Evolutionary conservation across 352 stramenopile genomes (phyloP).

Genomic region (Phytophthora litchii): DNA sequence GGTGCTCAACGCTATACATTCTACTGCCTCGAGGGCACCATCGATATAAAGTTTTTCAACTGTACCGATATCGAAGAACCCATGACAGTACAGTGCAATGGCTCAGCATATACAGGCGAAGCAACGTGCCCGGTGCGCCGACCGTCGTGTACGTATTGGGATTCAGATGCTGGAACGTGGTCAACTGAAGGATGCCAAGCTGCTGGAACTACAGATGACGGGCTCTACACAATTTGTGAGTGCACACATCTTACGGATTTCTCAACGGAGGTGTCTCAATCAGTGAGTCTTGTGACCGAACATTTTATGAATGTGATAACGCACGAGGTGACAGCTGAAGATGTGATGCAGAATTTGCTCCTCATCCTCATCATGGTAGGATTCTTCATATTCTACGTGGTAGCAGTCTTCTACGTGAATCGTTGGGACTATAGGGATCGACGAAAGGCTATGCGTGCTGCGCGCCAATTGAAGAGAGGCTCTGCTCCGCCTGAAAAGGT

Average conservation of each 20-base stretch:
- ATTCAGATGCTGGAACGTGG: constrained; percentile 46
- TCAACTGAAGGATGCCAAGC: constrained; percentile 62
- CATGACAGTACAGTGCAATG: constrained; percentile 56
- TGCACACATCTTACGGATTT: constrained; percentile 83
- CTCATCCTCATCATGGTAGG: constrained; percentile 54
- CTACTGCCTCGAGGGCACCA: constrained; percentile 49
- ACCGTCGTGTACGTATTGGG: constrained; percentile 70
- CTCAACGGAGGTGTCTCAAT: constrained; percentile 65
- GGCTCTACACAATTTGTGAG: constrained; percentile 75
- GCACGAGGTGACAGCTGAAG: constrained; percentile 57
- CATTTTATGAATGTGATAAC: constrained; percentile 70
- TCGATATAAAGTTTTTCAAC: constrained; percentile 63
- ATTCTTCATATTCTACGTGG: constrained; percentile 62
- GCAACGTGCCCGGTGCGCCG: constrained; percentile 54
- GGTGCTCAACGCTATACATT: constrained; percentile 41
- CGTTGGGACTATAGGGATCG: constrained; percentile 64
- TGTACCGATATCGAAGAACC: constrained; percentile 46
- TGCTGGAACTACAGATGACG: constrained; percentile 58
- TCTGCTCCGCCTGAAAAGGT: constrained; percentile 48
- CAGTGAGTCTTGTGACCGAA: constrained; percentile 53
- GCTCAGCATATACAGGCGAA: constrained; percentile 53
- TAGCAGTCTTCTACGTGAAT: constrained; percentile 63
- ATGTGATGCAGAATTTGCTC: constrained; percentile 63
- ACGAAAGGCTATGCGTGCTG: constrained; percentile 39
- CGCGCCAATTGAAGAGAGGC: constrained; percentile 38